Evolutionary conservation across 768 basidiomycete species (phyloP).

Genomic region (Leccinum barrowsii): DNA sequence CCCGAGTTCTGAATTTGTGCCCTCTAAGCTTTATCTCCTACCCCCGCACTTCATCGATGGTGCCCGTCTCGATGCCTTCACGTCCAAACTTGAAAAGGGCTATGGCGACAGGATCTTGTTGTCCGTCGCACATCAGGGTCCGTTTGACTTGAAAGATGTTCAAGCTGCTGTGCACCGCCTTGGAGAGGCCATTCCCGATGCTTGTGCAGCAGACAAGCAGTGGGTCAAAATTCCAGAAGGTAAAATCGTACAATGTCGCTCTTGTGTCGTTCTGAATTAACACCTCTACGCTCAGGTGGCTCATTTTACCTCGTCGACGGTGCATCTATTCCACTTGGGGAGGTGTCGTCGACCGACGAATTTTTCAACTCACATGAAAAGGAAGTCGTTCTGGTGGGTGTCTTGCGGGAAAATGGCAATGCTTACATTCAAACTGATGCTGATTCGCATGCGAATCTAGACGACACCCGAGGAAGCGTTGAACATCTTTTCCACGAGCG

Average conservation of each 20-base stretch:
- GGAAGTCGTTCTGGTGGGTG: conserved; percentile 14
- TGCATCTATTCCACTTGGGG: conserved; percentile 5
- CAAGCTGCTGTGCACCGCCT: conserved; percentile 9
- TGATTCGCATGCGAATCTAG: conserved; percentile 24
- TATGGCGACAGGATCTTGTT: conserved; percentile 27
- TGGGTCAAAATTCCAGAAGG: conserved; percentile 24
- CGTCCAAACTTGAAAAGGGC: conserved; percentile 25
- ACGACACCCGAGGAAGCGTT: conserved; percentile 40
- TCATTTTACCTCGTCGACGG: conserved; percentile 20
- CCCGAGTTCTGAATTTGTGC: conserved; percentile 23
- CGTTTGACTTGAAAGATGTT: conserved; percentile 9
- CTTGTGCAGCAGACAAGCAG: not conserved
- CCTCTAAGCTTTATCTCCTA: conserved; percentile 23
- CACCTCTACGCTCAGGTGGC: not conserved
- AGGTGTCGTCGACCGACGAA: conserved; percentile 11
- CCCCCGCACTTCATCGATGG: conserved; percentile 12
- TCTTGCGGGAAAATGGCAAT: not conserved
- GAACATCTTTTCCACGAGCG: conserved; percentile 41
- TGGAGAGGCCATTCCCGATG: conserved; percentile 12
- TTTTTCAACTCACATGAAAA: conserved; percentile 13
- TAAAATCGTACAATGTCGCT: not conserved
- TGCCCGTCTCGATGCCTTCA: conserved; percentile 14
- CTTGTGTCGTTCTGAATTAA: not conserved
- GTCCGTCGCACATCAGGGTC: conserved; percentile 14
- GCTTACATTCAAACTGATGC: not conserved